Percentiles rank a stretch among this genome's conserved stretches.
phyloP scores from a whole-genome alignment of 441 rosid species.

The Daphne laureola region DNA sequence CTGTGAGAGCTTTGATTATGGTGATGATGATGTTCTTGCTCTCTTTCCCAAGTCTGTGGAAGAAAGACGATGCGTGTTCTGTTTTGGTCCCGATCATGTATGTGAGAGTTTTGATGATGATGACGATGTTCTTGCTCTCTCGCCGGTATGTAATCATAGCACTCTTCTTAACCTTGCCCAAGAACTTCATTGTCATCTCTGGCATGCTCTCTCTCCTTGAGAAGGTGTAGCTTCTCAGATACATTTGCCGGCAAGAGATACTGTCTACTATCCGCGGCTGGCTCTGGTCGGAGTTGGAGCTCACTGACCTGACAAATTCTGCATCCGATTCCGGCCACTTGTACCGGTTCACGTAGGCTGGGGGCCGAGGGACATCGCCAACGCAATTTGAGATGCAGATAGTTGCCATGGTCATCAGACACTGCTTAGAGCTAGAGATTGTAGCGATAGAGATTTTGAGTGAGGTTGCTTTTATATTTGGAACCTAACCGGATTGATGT shows the following conservation, averaged over 20 bases:
- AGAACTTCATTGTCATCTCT: slow-evolving; percentile 29
- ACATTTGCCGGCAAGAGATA: slow-evolving; percentile 48
- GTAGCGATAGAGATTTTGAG: too few relatives aligned
- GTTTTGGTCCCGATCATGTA: too few relatives aligned
- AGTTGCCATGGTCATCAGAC: slow-evolving; percentile 15
- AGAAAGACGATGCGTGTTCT: too few relatives aligned
- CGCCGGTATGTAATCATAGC: too few relatives aligned
- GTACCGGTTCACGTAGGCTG: slow-evolving; percentile 27
- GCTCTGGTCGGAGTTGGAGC: slow-evolving; percentile 5
- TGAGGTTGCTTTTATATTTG: too few relatives aligned
- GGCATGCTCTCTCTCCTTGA: slow-evolving; percentile 26
- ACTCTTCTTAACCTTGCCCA: slow-evolving; percentile 30
- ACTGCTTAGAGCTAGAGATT: too few relatives aligned
- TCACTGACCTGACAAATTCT: slow-evolving; percentile 18
- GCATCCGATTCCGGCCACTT: slow-evolving; percentile 27
- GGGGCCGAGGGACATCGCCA: slow-evolving; percentile 17
- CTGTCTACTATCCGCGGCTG: slow-evolving; percentile 34
- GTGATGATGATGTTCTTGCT: too few relatives aligned
- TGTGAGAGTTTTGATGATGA: too few relatives aligned
- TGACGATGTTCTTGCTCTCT: too few relatives aligned
- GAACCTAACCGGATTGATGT: too few relatives aligned
- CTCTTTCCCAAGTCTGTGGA: too few relatives aligned
- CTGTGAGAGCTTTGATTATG: too few relatives aligned
- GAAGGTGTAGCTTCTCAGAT: slow-evolving; percentile 44
- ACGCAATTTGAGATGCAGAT: slow-evolving; percentile 22